A percentile compares a stretch with the other conserved stretches of the same genome.
phyloP scores from a whole-genome alignment of 2,329 filamentous ascomycete genomes.

The Sporothrix humicola region DNA sequence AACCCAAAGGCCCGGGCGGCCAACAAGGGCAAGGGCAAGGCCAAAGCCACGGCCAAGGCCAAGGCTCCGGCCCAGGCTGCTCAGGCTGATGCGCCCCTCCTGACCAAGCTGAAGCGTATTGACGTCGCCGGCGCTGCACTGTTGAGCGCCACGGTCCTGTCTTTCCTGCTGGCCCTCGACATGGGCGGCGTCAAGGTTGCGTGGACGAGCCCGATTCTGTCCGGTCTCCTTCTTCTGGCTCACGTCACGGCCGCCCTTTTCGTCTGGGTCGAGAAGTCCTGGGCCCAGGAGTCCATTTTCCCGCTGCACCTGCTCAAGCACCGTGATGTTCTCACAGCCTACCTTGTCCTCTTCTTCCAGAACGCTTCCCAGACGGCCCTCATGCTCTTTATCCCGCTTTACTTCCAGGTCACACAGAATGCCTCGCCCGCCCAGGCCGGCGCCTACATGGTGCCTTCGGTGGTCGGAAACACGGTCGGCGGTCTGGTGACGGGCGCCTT shows the following conservation, averaged over 20 bases:
- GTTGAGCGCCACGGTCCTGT: constrained; percentile 47
- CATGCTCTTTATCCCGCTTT: constrained; percentile 70
- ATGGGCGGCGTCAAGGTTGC: constrained; percentile 49
- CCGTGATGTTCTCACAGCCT: constrained; percentile 59
- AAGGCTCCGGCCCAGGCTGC: too few species aligned
- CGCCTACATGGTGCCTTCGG: constrained; percentile 68
- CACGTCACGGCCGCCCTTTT: constrained; percentile 44
- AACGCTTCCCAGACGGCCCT: constrained; percentile 63
- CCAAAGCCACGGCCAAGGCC: constrained; percentile 36
- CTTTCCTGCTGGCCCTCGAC: constrained; percentile 49
- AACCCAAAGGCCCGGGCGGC: constrained; percentile 38
- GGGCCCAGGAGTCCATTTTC: constrained; percentile 61
- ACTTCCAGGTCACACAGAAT: constrained; percentile 68
- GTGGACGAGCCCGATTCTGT: constrained; percentile 48
- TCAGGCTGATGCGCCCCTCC: not conserved
- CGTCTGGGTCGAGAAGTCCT: constrained; percentile 44
- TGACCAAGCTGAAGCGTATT: constrained; percentile 54
- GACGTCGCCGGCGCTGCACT: constrained; percentile 63
- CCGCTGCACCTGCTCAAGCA: constrained; percentile 60
- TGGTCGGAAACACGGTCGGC: constrained; percentile 69
- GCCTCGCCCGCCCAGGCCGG: constrained; percentile 64
- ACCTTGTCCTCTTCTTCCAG: constrained; percentile 59
- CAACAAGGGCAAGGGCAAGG: constrained; percentile 32
- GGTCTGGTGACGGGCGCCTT: constrained; percentile 63
- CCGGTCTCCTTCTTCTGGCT: constrained; percentile 43